A percentile compares a stretch with the other conserved stretches of the same genome.
phyloP scores from a whole-genome alignment of 1,139 yeast species.

The Suhomyces wounanorum region DNA sequence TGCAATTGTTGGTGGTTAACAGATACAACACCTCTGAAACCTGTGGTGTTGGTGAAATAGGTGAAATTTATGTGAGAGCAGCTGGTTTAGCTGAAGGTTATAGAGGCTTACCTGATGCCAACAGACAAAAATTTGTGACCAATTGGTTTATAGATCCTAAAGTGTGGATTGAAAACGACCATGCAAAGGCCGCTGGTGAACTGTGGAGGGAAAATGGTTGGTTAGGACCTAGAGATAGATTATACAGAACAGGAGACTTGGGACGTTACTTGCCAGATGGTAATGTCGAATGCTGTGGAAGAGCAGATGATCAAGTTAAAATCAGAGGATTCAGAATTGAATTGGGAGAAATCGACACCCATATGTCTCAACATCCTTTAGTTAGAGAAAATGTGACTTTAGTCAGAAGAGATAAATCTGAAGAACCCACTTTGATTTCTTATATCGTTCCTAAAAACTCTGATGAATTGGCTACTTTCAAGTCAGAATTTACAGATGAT shows the following conservation, averaged over 20 bases:
- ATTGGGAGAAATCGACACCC: conserved; percentile 97
- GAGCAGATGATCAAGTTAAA: conserved; percentile 99
- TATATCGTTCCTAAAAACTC: conserved; percentile 84
- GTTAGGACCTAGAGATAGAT: conserved; percentile 92
- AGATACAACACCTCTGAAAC: conserved; percentile 83
- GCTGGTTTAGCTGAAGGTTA: conserved; percentile 98
- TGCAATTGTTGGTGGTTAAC: conserved; percentile 90
- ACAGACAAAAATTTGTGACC: conserved; percentile 80
- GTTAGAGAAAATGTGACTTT: conserved; percentile 91
- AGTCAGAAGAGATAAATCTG: conserved; percentile 90
- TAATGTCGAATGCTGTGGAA: conserved; percentile 95
- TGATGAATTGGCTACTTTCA: conserved; percentile 56
- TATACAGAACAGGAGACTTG: conserved; percentile 95
- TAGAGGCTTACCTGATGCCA: conserved; percentile 85
- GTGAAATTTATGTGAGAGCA: conserved; percentile 97
- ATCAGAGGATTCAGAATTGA: conserved; percentile 98
- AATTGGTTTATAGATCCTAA: conserved; percentile 81
- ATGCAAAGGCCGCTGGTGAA: conserved; percentile 41
- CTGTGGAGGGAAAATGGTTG: conserved; percentile 80
- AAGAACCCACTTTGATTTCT: conserved; percentile 87
- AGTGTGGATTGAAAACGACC: conserved; percentile 62
- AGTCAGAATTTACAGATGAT: conserved; percentile 35
- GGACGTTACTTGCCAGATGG: conserved; percentile 98
- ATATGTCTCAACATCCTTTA: conserved; percentile 85
- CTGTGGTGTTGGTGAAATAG: conserved; percentile 98